Evolutionary conservation across 352 stramenopile species (phyloP).

Genomic region (Phytopythium helicoides): DNA sequence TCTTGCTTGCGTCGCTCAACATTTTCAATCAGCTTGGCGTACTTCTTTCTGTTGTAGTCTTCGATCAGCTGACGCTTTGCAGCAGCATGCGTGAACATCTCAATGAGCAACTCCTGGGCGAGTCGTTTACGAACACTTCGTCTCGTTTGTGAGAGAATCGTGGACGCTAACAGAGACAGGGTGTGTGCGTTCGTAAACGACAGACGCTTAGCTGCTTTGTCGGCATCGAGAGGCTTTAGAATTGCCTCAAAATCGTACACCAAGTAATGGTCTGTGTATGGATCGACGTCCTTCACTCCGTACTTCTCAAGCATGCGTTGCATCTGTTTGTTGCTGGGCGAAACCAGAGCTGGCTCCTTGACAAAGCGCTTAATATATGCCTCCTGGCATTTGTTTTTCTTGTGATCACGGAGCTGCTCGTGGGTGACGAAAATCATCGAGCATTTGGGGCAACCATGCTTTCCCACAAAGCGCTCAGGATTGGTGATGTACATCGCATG

Average conservation of each 20-base stretch:
- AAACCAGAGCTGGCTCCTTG: slow-evolving; percentile 14
- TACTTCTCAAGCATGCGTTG: slow-evolving; percentile 7
- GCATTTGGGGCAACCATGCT: slow-evolving; percentile 14
- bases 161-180: slow-evolving; percentile 1
- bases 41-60: not conserved
- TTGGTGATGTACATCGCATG: slow-evolving; percentile 26
- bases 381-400: slow-evolving; percentile 20
- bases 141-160: slow-evolving; percentile 1
- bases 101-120: not conserved
- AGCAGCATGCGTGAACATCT: slow-evolving; percentile 5
- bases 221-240: slow-evolving; percentile 8
- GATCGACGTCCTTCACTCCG: slow-evolving; percentile 3
- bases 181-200: slow-evolving; percentile 6
- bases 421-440: slow-evolving; percentile 13
- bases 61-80: not conserved
- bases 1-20: not conserved
- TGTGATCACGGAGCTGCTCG: slow-evolving; percentile 13
- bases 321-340: slow-evolving; percentile 9
- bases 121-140: slow-evolving; percentile 3
- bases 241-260: slow-evolving; percentile 19
- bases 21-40: not conserved
- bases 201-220: not conserved
- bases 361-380: slow-evolving; percentile 2
- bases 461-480: slow-evolving; percentile 7
- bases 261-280: slow-evolving; percentile 18